Evolutionary conservation across 2,329 filamentous ascomycete genomes (phyloP), one percentile per base, ranked within the genome.

Genomic region (Leptosphaerulina australis): DNA sequence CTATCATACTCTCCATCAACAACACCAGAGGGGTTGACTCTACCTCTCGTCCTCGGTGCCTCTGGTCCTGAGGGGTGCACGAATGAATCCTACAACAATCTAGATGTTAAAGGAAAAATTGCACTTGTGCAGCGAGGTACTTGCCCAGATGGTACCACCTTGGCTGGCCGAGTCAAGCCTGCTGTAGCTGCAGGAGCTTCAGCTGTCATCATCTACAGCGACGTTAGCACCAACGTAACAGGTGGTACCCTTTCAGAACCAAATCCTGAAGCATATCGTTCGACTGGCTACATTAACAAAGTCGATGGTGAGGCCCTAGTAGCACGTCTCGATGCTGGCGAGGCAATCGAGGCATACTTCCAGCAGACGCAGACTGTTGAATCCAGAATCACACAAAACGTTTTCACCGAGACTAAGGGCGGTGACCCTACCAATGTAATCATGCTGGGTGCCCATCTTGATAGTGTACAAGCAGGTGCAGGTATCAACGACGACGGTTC

Each of bases 1-100:
- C 63, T 81, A 30, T 76, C 75, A 1, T 79, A 78, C 66, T 79
- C 76, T 7, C 77, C 76, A 0, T 80, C 78, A 3, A 81, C 79
- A 1, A 68, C 70, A 11, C 62, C 70, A 2, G 75, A 77, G 47
- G 77, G 77, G 3, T 51, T 80, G 44, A 77, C 73, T 5, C 67
- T 70, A 4, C 65, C 68, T 14, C 61, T 79, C 4, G 73, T 74
- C 3, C 66, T 74, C 12, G 77, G 76, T 0, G 70, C 74, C 2
- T 62, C 67, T 14, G 76, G 75, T 4, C 58, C 64, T 1, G 71
- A 63, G n/a, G 75, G 69, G 2, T 79, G 76, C 61, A 70, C 68
- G 5, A 67, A 66, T 9, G 73, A 67, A 33, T 64, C 65, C 2
- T 77, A 77, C 46, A 56, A 57, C 12, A 57, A 60, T 21, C 41